Evolutionary conservation across 2,329 filamentous ascomycete genomes (phyloP), one percentile per base, ranked within the genome.

Genomic region (Aspergillus alliaceus): DNA sequence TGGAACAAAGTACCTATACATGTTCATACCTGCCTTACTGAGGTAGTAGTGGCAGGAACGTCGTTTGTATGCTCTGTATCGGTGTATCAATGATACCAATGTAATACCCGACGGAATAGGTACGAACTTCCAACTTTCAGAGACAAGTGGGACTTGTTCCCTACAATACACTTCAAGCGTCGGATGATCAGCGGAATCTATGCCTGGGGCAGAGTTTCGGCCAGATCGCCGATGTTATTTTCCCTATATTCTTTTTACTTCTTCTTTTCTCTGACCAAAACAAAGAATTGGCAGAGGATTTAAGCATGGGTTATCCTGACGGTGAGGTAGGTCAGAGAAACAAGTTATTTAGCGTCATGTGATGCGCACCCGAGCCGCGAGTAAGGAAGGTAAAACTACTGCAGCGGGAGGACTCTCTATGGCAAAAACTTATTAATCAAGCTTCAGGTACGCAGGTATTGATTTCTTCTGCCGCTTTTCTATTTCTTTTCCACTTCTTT

Each of bases 141-240:
- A 14, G 12, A 22, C 24, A 57, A 59, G 56, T 60, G 56, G 56
- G 51, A 48, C 55, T 55, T 51, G 58, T 56, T 58, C 53, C 47
- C 27, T 29, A 29, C 27, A 5, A 29, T 58, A 54, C 49, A 53
- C 56, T 59, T 47, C 58, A 57, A 59, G 57, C 58, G 58, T 63
- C 64, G 65, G 63, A 65, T 64, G 65, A 66, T 66, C 64, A 63
- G 57, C 65, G 51, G 54, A 57, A 61, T 57, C 54, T 47, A 54
- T 50, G 44, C 51, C 60, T 62, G 55, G 59, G 57, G 51, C n/a
- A 62, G 46, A 51, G 53, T 56, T 59, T 58, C 49, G 49, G 32
- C 55, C 58, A 59, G 60, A 60, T 61, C 56, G 51, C 47, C 54
- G n/a, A n/a, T 39, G 11, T 24, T 40, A 40, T 15, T 25, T 40